Base-by-base conservation (phyloP, 805 yeast genomes). In the Spathaspora passalidarum region DNA sequence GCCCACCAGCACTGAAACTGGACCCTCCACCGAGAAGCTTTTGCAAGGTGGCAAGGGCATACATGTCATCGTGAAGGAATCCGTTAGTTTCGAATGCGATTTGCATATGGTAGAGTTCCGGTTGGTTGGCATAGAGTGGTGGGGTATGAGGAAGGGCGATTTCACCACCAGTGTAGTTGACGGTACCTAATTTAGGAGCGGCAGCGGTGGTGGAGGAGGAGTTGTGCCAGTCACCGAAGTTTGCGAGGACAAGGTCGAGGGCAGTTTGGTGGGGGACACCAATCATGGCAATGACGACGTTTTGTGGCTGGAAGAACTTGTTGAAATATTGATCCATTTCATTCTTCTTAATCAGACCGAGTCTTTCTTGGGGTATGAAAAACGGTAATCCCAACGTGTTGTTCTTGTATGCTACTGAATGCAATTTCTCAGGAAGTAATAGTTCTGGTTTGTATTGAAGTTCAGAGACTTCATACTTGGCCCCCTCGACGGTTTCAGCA, bases 1-100 rank as follows among this genome's bases (percentile, higher is more conserved):
- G 99, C 0, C 99, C 99, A 53, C 99, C 99, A 8, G 99, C 98
- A 16, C 95, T 84, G 61, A 94, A 94, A 1, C 98, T 90, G 4
- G 97, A 96, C 47, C 98, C 99, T 32, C 98, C 97, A 37, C 99
- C 99, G 11, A 94, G 70, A 18, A 92, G 72, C 49, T 91, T 88
- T 62, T 94, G 98, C 47, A 94, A 73, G 1, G 90, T 82, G 1
- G 98, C 97, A 34, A 90, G 71, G 1, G 96, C 95, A 59, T 94
- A 94, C 38, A 91, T 81, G 56, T 94, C 97, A 16, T 88, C 88
- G 60, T 86, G 84, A 43, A 81, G 78, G 25, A 90, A 84, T 1
- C 96, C 85, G 2, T 86, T 73, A 19, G 97, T 96, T 63, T 94
- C 92, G 61, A 87, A 94, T 1, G 86, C 96, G 32, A 94, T 76